Evolutionary conservation across 345 rosid genomes (phyloP).

Genomic region (Citropsis articulata): DNA sequence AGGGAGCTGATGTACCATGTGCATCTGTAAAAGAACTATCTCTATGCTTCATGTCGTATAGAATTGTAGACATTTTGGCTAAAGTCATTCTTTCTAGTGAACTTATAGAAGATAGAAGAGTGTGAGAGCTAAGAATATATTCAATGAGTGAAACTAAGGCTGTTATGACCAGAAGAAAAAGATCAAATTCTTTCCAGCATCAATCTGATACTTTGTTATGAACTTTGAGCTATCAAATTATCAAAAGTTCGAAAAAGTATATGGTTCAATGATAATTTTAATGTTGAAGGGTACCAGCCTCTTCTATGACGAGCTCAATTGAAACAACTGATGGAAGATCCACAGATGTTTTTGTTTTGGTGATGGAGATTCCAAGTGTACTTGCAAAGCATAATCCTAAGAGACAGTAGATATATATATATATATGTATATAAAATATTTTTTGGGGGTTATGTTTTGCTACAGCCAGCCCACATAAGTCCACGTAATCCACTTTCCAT

Average conservation of each 20-base stretch:
- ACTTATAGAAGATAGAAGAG: background rate
- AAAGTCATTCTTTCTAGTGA: conserved; percentile 7
- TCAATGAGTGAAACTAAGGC: conserved; percentile 7
- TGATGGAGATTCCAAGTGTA: conserved; percentile 23
- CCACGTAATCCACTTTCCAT: background rate
- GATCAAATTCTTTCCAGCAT: background rate
- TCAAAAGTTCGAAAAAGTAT: background rate
- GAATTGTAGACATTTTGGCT: conserved; percentile 33
- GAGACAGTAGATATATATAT: background rate
- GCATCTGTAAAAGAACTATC: conserved; percentile 25
- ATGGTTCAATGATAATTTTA: background rate
- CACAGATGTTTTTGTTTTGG: conserved; percentile 14
- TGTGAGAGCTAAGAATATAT: background rate
- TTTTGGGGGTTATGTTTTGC: background rate
- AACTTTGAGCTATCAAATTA: conserved; percentile 13
- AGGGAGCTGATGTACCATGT: conserved; percentile 26
- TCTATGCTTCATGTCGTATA: conserved; percentile 16
- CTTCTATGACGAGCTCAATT: background rate
- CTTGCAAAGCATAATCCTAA: conserved; percentile 16
- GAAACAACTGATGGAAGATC: conserved; percentile 5
- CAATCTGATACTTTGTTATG: conserved; percentile 6
- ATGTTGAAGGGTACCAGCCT: conserved; percentile 6
- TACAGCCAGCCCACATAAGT: background rate
- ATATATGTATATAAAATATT: too few species aligned
- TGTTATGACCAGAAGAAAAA: background rate